phyloP scores from a whole-genome alignment of 176 grass and related monocot genomes.

The Guadua angustifolia region DNA sequence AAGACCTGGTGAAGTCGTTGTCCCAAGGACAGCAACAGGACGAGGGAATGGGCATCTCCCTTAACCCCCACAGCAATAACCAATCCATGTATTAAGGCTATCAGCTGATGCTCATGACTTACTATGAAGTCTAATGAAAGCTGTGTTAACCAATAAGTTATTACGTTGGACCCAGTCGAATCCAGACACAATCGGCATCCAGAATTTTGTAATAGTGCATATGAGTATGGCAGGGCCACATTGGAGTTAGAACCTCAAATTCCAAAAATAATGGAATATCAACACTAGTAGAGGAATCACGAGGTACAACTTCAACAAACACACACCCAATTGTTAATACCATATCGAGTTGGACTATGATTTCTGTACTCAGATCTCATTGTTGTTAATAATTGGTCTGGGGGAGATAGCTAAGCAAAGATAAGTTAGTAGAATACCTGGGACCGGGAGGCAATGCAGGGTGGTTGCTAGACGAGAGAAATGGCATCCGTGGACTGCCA shows the following conservation, averaged over 20 bases:
- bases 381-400: not conserved
- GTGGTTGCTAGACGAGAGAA: not conserved
- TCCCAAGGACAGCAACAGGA: not conserved
- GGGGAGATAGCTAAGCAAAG: not conserved
- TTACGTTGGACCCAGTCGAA: not conserved
- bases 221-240: not conserved
- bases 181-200: not conserved
- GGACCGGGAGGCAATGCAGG: no score
- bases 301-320: not conserved
- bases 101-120: not conserved
- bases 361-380: not conserved
- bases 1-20: not conserved
- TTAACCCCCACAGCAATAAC: not conserved
- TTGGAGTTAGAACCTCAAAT: not conserved
- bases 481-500: not conserved
- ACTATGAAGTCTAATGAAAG: no score
- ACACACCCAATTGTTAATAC: not conserved
- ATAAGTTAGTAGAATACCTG: not conserved
- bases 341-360: not conserved
- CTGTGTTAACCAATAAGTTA: not conserved
- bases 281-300: not conserved
- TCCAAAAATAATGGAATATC: not conserved
- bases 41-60: not conserved
- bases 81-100: not conserved
- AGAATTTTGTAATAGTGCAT: not conserved